Percentiles rank a stretch among this genome's conserved stretches.
Evolutionary conservation across 495 filamentous ascomycete species (phyloP).

Genomic region (Tuber magnatum): DNA sequence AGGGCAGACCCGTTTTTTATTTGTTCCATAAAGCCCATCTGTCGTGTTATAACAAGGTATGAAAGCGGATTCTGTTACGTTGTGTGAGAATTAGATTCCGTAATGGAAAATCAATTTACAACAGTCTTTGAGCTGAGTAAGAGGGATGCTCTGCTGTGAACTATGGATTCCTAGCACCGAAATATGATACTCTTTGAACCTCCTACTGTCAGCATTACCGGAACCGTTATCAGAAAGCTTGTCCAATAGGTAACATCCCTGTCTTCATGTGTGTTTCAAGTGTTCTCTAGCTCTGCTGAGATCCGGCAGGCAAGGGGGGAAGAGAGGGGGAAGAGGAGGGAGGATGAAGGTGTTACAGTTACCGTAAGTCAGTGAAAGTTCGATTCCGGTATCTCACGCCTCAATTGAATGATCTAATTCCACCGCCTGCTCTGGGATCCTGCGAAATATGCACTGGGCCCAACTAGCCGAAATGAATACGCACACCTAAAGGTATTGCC

Average conservation of each 20-base stretch:
- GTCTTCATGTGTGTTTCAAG: no score
- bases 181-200: not conserved
- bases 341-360: not conserved
- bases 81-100: not conserved
- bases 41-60: not conserved
- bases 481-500: not conserved
- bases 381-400: not conserved
- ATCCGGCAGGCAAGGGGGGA: not conserved
- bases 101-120: not conserved
- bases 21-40: not conserved
- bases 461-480: not conserved
- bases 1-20: not conserved
- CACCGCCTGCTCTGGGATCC: not conserved
- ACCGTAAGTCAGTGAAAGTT: not conserved
- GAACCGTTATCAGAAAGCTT: not conserved
- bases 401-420: not conserved
- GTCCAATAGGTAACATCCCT: not conserved
- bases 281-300: not conserved
- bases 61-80: not conserved
- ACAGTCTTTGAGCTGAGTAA: not conserved
- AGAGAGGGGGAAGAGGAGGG: not conserved
- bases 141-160: not conserved
- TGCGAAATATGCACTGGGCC: not conserved
- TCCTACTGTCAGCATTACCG: not conserved
- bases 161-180: not conserved